phyloP scores from a whole-genome alignment of 441 rosid species.

The Dalechampia spathulata region DNA sequence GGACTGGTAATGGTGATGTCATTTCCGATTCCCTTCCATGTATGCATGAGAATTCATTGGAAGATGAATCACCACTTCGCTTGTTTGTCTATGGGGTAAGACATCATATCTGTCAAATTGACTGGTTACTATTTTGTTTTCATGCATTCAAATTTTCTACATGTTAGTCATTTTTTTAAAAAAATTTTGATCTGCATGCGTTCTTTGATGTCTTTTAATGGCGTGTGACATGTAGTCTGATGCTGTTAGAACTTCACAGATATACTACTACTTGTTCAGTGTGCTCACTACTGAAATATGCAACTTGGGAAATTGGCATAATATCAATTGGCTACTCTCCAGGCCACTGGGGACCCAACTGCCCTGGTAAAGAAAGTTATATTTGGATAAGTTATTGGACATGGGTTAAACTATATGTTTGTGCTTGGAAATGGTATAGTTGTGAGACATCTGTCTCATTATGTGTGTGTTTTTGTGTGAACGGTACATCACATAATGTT shows the following conservation, averaged over 20 bases:
- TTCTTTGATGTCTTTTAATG: background rate
- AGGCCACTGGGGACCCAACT: too few species aligned
- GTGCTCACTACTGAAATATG: background rate
- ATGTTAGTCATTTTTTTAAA: too few species aligned
- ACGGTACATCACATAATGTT: too few species aligned
- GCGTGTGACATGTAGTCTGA: background rate
- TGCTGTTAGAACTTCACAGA: background rate
- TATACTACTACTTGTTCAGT: background rate
- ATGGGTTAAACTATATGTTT: too few species aligned
- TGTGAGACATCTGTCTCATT: too few species aligned
- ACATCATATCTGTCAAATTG: constrained; percentile 13
- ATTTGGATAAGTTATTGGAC: too few species aligned
- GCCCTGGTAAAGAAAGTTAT: too few species aligned
- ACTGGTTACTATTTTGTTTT: background rate
- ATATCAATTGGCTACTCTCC: too few species aligned
- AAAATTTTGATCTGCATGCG: background rate
- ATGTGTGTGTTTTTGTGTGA: too few species aligned
- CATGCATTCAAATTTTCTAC: background rate
- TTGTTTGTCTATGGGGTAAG: constrained; percentile 76
- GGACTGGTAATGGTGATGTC: constrained; percentile 22
- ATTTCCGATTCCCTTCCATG: constrained; percentile 22
- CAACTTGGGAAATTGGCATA: too few species aligned
- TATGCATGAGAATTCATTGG: constrained; percentile 26
- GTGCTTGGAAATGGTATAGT: too few species aligned
- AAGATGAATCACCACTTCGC: constrained; percentile 26